Base-by-base conservation (phyloP, 306 rosid genomes). In the Quillaja saponaria region DNA sequence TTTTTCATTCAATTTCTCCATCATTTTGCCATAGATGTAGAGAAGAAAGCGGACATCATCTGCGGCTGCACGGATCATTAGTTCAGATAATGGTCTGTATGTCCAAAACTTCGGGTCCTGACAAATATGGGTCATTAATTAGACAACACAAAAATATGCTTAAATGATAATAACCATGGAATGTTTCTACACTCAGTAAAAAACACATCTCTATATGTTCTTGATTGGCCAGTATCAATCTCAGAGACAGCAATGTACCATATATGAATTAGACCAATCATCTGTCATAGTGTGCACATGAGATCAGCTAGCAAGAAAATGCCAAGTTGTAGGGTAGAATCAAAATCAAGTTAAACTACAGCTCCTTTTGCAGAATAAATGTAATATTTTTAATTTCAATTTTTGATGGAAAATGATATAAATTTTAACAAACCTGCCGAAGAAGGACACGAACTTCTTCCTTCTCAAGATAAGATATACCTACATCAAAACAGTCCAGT, bases 31-130 rank as follows among this genome's bases (percentile, higher is more conserved):
- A 78, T 94, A 85, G 61, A 94, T 80, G 83, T 78, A 81, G 48
- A 81, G 97, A 67, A 94, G 99, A 76, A 89, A 94, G 66, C 99
- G 97, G 54, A 94, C 99, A 71, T 94, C 96, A 75, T 87, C 99
- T 39, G 99, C 87, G 3, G 99, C 99, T 49, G 96, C 81, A 35
- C 90, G 97, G 74, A 94, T 80, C 99, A 94, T 94, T 74, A 31
- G 76, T 77, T 94, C 97, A 57, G 99, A 85, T 63, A 94, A 69
- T 67, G 99, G 99, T 68, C 99, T 80, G 74, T 87, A 78, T 8
- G 81, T 83, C 99, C 99, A 94, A 75, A 85, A 94, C 31, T 85
- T 78, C 46, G 99, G 96, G 67, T 94, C 99, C 99, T 94, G 85
- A 33, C 63, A 16, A 55, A 39, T 12, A 39, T 2, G n/a, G n/a